Conservation (phyloP, 108 stramenopile species). For the Stephanodiscus triporus region DNA sequence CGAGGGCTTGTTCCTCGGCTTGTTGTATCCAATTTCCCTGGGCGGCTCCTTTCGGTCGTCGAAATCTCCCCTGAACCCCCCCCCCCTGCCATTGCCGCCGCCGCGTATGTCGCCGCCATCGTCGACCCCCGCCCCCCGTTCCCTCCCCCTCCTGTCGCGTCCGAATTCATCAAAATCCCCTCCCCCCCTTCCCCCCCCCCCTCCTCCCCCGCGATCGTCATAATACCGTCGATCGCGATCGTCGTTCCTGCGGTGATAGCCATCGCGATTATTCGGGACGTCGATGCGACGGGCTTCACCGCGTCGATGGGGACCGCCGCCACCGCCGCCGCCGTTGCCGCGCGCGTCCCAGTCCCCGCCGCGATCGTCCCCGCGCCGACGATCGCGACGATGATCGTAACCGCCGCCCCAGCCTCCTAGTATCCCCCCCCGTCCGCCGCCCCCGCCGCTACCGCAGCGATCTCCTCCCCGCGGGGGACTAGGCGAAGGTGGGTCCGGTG, state of each 20-base stretch:
- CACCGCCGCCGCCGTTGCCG: neutral
- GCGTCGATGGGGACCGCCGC: neutral
- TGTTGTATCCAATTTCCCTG: constrained; percentile 2
- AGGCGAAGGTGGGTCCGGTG: constrained; percentile 32
- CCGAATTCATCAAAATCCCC: constrained; percentile 40
- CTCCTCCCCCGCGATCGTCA: constrained; percentile 13
- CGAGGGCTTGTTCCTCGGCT: neutral
- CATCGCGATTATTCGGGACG: neutral
- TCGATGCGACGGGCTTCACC: neutral
- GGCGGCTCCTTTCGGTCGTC: constrained; percentile 5
- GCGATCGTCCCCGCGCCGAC: constrained; percentile 1
- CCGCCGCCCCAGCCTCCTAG: neutral
- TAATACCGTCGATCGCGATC: neutral
- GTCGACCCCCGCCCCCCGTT: neutral
- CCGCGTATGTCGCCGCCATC: neutral
- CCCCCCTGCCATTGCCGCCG: neutral
- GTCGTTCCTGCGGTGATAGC: constrained; percentile 6
- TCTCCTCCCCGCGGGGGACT: constrained; percentile 24
- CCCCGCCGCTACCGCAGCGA: constrained; percentile 2
- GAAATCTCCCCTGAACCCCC: too few relatives aligned
- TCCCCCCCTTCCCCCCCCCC: neutral
- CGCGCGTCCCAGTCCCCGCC: neutral
- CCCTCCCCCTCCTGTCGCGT: constrained; percentile 23
- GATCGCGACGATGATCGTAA: neutral
- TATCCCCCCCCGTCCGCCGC: neutral